These are phyloP conservation scores for Eimeria maxima DNA, from an alignment of 169 alveolate species.

Conservation along the genomic window DNA sequence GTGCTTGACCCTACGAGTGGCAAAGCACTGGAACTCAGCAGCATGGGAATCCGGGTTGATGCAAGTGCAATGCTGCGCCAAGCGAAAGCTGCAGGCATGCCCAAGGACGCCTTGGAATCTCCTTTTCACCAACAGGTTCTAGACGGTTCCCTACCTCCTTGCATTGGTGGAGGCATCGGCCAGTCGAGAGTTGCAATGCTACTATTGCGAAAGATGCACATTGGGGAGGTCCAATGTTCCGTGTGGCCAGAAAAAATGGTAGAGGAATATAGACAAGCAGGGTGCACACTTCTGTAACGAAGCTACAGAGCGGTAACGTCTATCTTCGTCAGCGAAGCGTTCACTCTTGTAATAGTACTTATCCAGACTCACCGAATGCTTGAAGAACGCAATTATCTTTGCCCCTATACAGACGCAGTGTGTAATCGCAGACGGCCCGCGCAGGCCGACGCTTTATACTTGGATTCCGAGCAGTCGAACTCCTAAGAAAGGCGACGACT, in stretches of 20 bases:
- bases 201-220: slow-evolving; percentile 30
- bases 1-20: slow-evolving; percentile 71
- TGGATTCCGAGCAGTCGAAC: not conserved
- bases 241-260: slow-evolving; percentile 65
- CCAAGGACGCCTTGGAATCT: slow-evolving; percentile 12
- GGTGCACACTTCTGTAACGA: slow-evolving; percentile 13
- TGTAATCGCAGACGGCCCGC: not conserved
- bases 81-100: not conserved
- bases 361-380: not conserved
- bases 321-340: not conserved
- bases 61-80: slow-evolving; percentile 43
- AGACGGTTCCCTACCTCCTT: slow-evolving; percentile 23
- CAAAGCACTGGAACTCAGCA: slow-evolving; percentile 42
- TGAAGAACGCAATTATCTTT: not conserved
- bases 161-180: slow-evolving; percentile 75
- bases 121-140: slow-evolving; percentile 45
- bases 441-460: not conserved
- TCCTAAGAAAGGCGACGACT: not conserved
- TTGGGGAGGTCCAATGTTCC: slow-evolving; percentile 70
- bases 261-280: not conserved
- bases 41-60: slow-evolving; percentile 68
- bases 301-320: not conserved
- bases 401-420: not conserved
- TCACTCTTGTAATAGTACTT: not conserved
- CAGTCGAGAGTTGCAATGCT: slow-evolving; percentile 68